Evolutionary conservation across 2,329 filamentous ascomycete species (phyloP), one percentile per base, ranked within the genome.

Genomic region (Trichoderma brevicompactum): DNA sequence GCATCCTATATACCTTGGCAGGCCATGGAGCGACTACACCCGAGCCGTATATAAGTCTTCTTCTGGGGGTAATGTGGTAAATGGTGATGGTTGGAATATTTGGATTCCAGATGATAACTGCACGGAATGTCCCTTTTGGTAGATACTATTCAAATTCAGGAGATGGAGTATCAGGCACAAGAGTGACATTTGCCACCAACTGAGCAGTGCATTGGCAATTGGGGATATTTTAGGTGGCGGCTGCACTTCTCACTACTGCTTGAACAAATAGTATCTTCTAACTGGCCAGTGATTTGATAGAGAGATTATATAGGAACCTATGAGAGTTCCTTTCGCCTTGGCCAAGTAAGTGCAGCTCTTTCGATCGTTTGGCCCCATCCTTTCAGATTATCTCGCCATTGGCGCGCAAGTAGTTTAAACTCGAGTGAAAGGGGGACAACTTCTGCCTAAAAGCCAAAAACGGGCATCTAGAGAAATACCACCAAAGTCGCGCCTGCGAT

Each of bases 31-130:
- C 15, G 54, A 46, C 23, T 58, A 58, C 23, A 28, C 40, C n/a
- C n/a, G 54, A 19, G 54, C 46, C 5, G 54, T 41, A 46, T 58
- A 46, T 41, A 41, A 58, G 41, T 58, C 41, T 36, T 58, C 41
- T 46, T 58, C 54, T 12, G 13, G 36, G 41, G 46, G 54, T 4
- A 46, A 43, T 15, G 54, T 58, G 2, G 46, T 58, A 19, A 58
- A 58, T 12, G 7, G 28, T 32, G 40, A 41, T 5, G 54, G 54
- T 15, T 58, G 54, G 54, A 41, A 58, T 46, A 58, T 46, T 9
- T 58, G 54, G 54, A 58, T 46, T 32, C 36, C 41, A 13, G 54
- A 41, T 6, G 54, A 58, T 12, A 28, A 58, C 8, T 9, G 41
- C 2, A 58, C 40, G 0, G 54, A 46, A 58, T 23, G 41, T 58